These are phyloP conservation scores for Plasmodium inui DNA, from an alignment of 169 alveolate species.

Conservation along the genomic window DNA sequence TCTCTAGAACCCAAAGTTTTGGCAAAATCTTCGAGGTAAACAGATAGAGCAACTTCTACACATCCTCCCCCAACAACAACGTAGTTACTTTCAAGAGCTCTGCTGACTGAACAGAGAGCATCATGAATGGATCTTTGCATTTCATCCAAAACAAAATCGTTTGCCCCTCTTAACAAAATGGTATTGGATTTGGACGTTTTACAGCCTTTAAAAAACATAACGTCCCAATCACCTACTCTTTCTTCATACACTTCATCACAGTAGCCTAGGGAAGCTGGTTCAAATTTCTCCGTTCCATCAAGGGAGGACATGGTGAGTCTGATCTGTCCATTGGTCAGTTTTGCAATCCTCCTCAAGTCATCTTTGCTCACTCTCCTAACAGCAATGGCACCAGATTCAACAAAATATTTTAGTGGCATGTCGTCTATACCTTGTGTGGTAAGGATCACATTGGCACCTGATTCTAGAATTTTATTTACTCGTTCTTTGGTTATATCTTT, in stretches of 20 bases:
- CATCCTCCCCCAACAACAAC: slow-evolving; percentile 99
- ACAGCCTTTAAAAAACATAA: slow-evolving; percentile 95
- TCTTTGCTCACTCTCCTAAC: slow-evolving; percentile 96
- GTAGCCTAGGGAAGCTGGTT: slow-evolving; percentile 92
- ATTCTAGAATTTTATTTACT: slow-evolving; percentile 93
- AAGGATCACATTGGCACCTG: slow-evolving; percentile 99
- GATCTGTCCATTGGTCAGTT: slow-evolving; percentile 93
- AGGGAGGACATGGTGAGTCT: slow-evolving; percentile 93
- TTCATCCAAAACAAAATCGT: slow-evolving; percentile 97
- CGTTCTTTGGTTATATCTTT: slow-evolving; percentile 97
- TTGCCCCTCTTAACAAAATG: slow-evolving; percentile 97
- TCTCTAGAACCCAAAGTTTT: slow-evolving; percentile 97
- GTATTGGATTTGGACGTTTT: slow-evolving; percentile 90
- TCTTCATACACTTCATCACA: slow-evolving; percentile 94
- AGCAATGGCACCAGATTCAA: slow-evolving; percentile 97
- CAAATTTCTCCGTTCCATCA: slow-evolving; percentile 97
- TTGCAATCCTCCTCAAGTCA: slow-evolving; percentile 96
- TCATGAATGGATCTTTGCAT: slow-evolving; percentile 98
- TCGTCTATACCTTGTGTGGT: slow-evolving; percentile 99
- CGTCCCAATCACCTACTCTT: slow-evolving; percentile 98
- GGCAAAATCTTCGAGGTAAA: slow-evolving; percentile 96
- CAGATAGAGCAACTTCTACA: slow-evolving; percentile 97
- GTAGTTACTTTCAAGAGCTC: slow-evolving; percentile 91
- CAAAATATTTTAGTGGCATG: slow-evolving; percentile 97
- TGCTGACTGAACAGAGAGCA: slow-evolving; percentile 96